Evolutionary conservation across 768 basidiomycete species (phyloP).

Genomic region (Lactarius tabidus): DNA sequence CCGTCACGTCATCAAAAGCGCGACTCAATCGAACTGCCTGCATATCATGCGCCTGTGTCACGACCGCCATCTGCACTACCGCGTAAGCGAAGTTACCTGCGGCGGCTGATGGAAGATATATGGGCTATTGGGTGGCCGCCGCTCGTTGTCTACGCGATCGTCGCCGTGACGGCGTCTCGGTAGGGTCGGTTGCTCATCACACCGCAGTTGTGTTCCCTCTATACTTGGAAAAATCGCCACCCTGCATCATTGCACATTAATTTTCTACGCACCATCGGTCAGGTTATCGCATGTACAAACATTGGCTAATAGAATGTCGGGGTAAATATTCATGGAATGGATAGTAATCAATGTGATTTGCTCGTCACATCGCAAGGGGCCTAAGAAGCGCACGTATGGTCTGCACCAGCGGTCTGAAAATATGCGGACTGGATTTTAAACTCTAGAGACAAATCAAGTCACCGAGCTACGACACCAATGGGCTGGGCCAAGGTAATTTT

Average conservation of each 20-base stretch:
- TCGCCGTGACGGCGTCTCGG: background rate
- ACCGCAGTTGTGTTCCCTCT: background rate
- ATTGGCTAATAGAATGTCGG: background rate
- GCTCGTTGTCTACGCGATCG: slow-evolving; percentile 4
- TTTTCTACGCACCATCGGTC: background rate
- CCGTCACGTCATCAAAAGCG: background rate
- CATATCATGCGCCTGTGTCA: background rate
- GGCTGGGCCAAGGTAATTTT: background rate
- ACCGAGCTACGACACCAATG: background rate
- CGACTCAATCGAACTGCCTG: background rate
- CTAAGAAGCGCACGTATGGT: background rate
- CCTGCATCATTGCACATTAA: background rate
- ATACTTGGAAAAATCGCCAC: background rate
- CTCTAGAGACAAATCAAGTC: background rate
- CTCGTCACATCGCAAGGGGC: background rate
- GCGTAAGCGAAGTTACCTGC: background rate
- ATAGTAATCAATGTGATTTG: background rate
- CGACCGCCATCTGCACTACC: background rate
- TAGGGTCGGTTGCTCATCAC: background rate
- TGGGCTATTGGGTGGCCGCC: slow-evolving; percentile 16
- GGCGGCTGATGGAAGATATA: background rate
- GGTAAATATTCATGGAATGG: background rate
- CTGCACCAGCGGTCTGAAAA: background rate
- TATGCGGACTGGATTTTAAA: background rate
- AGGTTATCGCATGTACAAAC: background rate